Evolutionary conservation across 2,329 filamentous ascomycete genomes (phyloP).

Genomic region (Dendryphion nanum): DNA sequence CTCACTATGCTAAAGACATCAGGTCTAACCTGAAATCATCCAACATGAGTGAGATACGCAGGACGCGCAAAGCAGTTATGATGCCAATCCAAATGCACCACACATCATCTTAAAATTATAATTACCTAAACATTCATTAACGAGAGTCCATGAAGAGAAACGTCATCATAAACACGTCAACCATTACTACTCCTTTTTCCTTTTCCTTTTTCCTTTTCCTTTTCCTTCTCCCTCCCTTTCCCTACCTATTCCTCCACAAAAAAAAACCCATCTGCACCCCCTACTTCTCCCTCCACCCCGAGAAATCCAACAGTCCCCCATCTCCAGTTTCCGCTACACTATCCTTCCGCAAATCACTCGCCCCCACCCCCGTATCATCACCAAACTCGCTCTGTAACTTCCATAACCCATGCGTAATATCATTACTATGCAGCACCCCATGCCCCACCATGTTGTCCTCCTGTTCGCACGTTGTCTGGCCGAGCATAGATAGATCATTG

Average conservation of each 20-base stretch:
- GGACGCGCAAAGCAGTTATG: too few relatives aligned
- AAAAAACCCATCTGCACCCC: too few relatives aligned
- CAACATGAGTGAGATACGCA: too few relatives aligned
- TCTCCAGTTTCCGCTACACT: conserved; percentile 8
- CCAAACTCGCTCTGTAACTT: conserved; percentile 24
- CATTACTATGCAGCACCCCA: conserved; percentile 11
- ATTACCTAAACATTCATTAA: too few relatives aligned
- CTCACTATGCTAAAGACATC: too few relatives aligned
- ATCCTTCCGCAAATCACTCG: conserved; percentile 6
- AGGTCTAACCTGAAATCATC: too few relatives aligned
- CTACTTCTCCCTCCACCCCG: conserved; percentile 8
- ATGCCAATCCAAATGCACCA: too few relatives aligned
- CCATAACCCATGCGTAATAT: conserved; percentile 19
- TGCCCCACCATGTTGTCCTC: conserved; percentile 10
- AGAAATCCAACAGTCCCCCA: conserved; percentile 23
- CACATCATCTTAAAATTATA: too few relatives aligned
- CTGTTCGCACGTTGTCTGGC: conserved; percentile 5
- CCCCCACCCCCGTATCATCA: conserved; percentile 23
- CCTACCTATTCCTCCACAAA: neutral
- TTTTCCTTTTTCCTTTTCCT: conserved; percentile 1
- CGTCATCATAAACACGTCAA: neutral
- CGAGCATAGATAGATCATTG: neutral
- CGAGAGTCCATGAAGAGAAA: too few relatives aligned
- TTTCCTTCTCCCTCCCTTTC: conserved; percentile 1
- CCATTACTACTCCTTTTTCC: neutral